Base-by-base conservation (phyloP, 129 eudicot species). In the Pseudognaphalium luteoalbum region DNA sequence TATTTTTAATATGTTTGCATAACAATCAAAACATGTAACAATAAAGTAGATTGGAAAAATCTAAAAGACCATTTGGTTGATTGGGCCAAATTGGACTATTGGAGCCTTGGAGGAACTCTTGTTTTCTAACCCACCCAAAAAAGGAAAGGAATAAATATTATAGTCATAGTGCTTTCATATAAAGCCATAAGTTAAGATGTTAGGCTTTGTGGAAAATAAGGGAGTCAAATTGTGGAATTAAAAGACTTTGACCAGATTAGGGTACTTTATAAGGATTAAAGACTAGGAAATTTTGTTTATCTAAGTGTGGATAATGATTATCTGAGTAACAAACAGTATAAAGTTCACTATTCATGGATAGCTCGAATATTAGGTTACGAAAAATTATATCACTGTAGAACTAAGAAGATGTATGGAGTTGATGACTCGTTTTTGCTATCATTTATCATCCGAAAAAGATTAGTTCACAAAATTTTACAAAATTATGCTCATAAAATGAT, bases 171-270 rank as follows among this genome's bases (percentile, higher is more conserved):
- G 64, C 71, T 67, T 68, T 74, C 34, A 12, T 4, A 25, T 68
- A 58, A 74, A 80, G 65, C 84, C 75, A 80, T 6, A 74, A 74
- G 62, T 22, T 42, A 74, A 68, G 61, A 21, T 19, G 44, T 16
- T 72, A 28, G 30, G 5, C 34, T 80, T 34, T 68, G 14, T 73
- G 57, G 74, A 56, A 65, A 66, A 73, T 7, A 37, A 73, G 47
- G 0, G 14, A 29, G 70, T 77, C 70, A 25, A 80, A 39, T 37
- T 73, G 69, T 73, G 74, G 54, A 79, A 72, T 41, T 17, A 66
- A 11, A 11, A 71, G 41, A 51, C 20, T 72, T 80, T 80, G 79
- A 80, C 79, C 62, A 73, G 64, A 56, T 60, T 80, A 56, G 79
- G 79, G 79, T 73, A 68, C 50, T 10, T 28, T 11, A 50, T 19